A percentile compares a stretch with the other conserved stretches of the same genome.
Evolutionary conservation across 2,329 filamentous ascomycete species (phyloP).

Genomic region (Exophiala xenobiotica): DNA sequence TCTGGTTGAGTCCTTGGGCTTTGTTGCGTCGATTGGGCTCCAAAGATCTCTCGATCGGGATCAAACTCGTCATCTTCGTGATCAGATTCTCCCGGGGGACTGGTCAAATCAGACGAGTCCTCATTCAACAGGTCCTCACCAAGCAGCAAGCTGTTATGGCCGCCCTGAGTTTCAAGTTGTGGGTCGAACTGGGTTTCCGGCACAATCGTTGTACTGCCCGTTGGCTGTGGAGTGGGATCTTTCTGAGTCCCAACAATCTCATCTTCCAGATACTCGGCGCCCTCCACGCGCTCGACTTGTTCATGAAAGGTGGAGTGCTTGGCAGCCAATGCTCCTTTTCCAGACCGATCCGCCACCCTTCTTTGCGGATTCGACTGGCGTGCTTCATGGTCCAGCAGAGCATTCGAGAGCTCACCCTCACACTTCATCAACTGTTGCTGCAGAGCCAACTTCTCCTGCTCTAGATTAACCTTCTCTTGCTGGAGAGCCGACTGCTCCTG

Average conservation of each 20-base stretch:
- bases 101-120: conserved; percentile 8
- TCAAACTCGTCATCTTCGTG: background rate
- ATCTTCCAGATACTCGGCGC: background rate
- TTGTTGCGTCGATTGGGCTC: background rate
- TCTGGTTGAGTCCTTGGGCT: background rate
- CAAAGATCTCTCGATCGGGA: too few relatives aligned
- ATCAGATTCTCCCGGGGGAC: background rate
- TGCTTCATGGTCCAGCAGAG: conserved; percentile 4
- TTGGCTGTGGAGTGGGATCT: background rate
- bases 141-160: background rate
- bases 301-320: background rate
- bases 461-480: too few relatives aligned
- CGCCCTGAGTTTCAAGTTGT: background rate
- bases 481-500: too few relatives aligned
- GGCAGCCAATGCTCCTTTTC: background rate
- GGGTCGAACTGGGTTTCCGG: conserved; percentile 19
- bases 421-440: conserved; percentile 11
- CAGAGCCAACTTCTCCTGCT: too few relatives aligned
- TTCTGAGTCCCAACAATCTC: background rate
- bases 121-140: background rate
- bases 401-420: conserved; percentile 14
- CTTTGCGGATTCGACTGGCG: background rate
- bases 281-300: background rate
- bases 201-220: background rate
- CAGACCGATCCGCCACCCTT: conserved; percentile 14